Evolutionary conservation across 495 filamentous ascomycete genomes (phyloP), one percentile per base, ranked within the genome.

Genomic region (Annulohypoxylon stygium): DNA sequence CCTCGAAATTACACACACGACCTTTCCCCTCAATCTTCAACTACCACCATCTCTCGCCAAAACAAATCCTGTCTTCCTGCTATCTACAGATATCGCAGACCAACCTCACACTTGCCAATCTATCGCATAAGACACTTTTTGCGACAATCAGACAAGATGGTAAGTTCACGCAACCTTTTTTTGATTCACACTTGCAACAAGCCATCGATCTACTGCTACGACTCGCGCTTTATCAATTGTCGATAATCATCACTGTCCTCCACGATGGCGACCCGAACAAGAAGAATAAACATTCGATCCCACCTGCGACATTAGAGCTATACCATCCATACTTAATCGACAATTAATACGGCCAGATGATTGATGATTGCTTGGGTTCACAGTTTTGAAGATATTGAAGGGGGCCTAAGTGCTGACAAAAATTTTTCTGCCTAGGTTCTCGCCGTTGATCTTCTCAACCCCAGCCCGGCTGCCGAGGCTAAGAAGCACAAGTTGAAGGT

Each of bases 401-500:
- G 30, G 7, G 66, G 16, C 23, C 34, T 16, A 37, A 8, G 60
- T 76, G 82, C 85, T 87, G 78, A 86, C 80, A 61, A 64, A 65
- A 78, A 71, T 64, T 79, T 64, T 65, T 71, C 23, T 66, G 65
- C n/a, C 67, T 81, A 99, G 96, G 94, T 97, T 95, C 94, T 99
- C 90, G 95, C 96, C 85, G 92, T 98, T 89, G 96, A 99, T 91
- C 95, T 99, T 77, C 93, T 99, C 85, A 98, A 99, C 91, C 96
- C 96, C 78, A 91, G 90, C 80, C 94, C 96, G 81, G 92, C 93
- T 81, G 89, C 94, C 80, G 96, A 99, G 91, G 94, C 93, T 73
- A 90, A 93, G 85, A 98, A 97, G 90, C 96, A 99, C 91, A 99
- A 99, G 92, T 91, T 99, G 78, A 99, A 99, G 95, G 95, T 97